Evolutionary conservation across 192 early-diverging fungal species (phyloP).

Genomic region (Spizellomyces sp.): DNA sequence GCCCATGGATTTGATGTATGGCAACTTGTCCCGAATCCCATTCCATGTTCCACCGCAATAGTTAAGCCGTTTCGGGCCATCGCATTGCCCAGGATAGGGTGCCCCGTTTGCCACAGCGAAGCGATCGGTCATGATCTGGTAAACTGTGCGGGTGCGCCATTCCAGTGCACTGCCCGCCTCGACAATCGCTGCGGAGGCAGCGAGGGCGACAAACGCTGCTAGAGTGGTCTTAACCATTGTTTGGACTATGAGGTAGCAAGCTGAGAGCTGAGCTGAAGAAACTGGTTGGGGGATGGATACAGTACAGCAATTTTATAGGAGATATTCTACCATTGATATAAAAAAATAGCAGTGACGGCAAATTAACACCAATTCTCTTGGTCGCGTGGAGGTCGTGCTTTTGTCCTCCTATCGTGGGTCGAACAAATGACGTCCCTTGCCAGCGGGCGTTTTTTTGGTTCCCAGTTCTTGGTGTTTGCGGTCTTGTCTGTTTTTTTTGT

Average conservation of each 20-base stretch:
- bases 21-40: constrained; percentile 43
- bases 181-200: background rate
- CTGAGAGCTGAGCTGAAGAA: too few relatives aligned
- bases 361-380: too few relatives aligned
- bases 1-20: constrained; percentile 53
- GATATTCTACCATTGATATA: background rate
- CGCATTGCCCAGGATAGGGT: background rate
- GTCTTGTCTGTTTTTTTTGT: too few relatives aligned
- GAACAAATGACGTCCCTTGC: too few relatives aligned
- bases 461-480: too few relatives aligned
- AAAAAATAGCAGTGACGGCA: too few relatives aligned
- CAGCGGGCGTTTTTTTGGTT: too few relatives aligned
- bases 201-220: background rate
- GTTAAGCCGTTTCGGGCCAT: constrained; percentile 16
- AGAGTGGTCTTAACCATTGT: background rate
- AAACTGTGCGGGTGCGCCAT: constrained; percentile 48
- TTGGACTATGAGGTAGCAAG: too few relatives aligned
- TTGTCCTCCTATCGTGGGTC: too few relatives aligned
- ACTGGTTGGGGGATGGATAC: too few relatives aligned
- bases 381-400: too few relatives aligned
- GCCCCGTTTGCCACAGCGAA: constrained; percentile 36
- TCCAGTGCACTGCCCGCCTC: background rate
- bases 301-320: background rate
- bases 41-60: constrained; percentile 54
- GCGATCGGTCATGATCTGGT: constrained; percentile 51